phyloP scores from a whole-genome alignment of 306 rosid species.

The Cucumis hystrix region DNA sequence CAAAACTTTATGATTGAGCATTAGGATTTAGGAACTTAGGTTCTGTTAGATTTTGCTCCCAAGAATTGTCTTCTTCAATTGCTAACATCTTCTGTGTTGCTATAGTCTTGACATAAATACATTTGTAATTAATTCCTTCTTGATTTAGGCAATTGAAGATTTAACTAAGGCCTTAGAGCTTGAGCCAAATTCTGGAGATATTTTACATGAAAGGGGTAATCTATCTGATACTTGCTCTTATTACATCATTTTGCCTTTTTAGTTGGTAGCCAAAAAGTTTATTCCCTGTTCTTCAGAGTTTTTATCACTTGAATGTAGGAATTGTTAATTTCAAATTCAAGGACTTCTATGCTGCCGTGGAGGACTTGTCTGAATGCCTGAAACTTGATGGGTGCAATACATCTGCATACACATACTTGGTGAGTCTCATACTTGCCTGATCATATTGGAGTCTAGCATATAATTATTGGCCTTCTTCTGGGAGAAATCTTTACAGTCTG shows the following conservation, averaged over 20 bases:
- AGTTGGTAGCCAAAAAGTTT: neutral
- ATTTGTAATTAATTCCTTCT: conserved; percentile 5
- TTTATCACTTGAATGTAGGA: conserved; percentile 30
- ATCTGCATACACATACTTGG: conserved; percentile 79
- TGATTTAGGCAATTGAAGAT: conserved; percentile 76
- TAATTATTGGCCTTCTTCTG: neutral
- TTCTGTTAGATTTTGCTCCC: neutral
- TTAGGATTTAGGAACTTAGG: neutral
- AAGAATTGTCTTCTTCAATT: neutral
- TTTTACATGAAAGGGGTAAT: conserved; percentile 89
- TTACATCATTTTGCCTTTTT: neutral
- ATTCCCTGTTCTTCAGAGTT: neutral
- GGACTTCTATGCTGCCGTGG: conserved; percentile 58
- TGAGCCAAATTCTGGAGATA: conserved; percentile 67
- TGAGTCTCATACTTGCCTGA: conserved; percentile 21
- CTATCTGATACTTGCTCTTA: neutral
- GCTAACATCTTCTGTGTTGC: neutral
- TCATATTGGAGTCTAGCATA: conserved; percentile 10
- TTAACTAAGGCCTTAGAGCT: conserved; percentile 76
- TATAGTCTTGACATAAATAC: neutral
- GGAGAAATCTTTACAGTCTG: neutral
- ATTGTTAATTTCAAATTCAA: conserved; percentile 77
- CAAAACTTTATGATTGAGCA: neutral
- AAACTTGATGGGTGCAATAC: conserved; percentile 55
- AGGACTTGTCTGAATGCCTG: conserved; percentile 65